A percentile compares a stretch with the other conserved stretches of the same genome.
These are phyloP conservation scores for Podospora conica DNA, from an alignment of 495 filamentous ascomycete species.

Conservation along the genomic window DNA sequence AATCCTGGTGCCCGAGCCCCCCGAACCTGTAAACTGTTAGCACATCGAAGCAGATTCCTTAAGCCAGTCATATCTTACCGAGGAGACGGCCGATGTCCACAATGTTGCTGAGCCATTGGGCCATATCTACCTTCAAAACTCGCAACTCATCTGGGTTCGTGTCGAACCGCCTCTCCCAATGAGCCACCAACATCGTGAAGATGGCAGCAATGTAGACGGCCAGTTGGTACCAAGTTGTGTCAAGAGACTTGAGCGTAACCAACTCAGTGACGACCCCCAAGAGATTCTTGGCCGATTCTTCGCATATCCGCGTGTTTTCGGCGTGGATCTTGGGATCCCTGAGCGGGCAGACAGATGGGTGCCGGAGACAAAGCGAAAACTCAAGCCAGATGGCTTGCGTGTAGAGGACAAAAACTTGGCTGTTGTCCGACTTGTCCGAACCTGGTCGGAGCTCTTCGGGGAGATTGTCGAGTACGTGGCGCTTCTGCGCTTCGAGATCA, in stretches of 20 bases:
- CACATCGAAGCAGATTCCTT: not conserved
- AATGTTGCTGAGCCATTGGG: slow-evolving; percentile 60
- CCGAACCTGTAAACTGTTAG: slow-evolving; percentile 26
- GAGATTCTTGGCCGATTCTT: slow-evolving; percentile 58
- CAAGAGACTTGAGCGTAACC: slow-evolving; percentile 58
- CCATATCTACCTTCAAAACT: slow-evolving; percentile 59
- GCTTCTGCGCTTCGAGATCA: slow-evolving; percentile 55
- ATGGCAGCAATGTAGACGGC: slow-evolving; percentile 68
- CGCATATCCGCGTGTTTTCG: slow-evolving; percentile 62
- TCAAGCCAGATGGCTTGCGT: slow-evolving; percentile 42
- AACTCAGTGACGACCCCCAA: slow-evolving; percentile 54
- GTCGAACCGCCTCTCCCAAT: slow-evolving; percentile 58
- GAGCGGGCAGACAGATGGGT: slow-evolving; percentile 64
- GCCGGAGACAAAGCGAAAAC: slow-evolving; percentile 51
- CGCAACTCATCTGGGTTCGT: slow-evolving; percentile 48
- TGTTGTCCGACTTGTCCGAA: slow-evolving; percentile 43
- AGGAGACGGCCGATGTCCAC: slow-evolving; percentile 56
- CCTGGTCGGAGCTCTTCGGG: slow-evolving; percentile 48
- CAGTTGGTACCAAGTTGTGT: slow-evolving; percentile 73
- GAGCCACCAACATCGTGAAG: slow-evolving; percentile 63
- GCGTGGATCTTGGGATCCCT: slow-evolving; percentile 52
- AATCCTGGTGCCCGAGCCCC: slow-evolving; percentile 28
- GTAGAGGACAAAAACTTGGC: slow-evolving; percentile 46
- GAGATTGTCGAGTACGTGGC: slow-evolving; percentile 49
- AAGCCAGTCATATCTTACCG: slow-evolving; percentile 39